Evolutionary conservation across 768 basidiomycete species (phyloP), one percentile per base, ranked within the genome.

Genomic region (Pleurotus salmoneostramineus): DNA sequence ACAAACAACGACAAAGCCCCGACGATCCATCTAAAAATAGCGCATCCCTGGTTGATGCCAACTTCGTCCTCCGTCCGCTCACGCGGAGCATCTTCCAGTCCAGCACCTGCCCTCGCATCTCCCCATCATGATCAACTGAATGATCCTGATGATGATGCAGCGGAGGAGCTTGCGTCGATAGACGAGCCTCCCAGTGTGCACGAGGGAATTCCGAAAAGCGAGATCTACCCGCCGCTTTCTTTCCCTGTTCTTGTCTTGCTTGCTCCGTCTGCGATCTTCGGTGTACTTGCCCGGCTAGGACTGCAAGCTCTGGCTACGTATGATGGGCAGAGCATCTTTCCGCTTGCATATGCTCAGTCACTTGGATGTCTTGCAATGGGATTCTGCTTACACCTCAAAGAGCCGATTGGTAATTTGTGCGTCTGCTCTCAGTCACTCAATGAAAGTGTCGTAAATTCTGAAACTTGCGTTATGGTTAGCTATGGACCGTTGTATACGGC

Each of bases 311-410:
- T 98, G 46, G 80, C 80, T 15, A 83, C 79, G 0, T 98, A 93
- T 63, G 78, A 87, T 37, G 92, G 90, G 1, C 70, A 79, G 45
- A 80, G 84, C 62, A 84, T 98, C 4, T 98, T 95, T 66, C 77
- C 90, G 2, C 74, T 98, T 21, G 84, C 88, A 3, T 98, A 95
- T 75, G 80, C 84, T 0, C 96, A 99, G 69, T 89, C 85, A 0
- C 73, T 87, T 0, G 97, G 97, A 14, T 98, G 95, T 72, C 75
- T 94, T 55, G 74, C 96, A 32, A 98, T 99, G 95, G 97, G 97
- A 2, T 72, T 92, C 54, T 81, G 79, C 6, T 65, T 93, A 15
- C 83, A 79, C 14, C 67, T 89, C 65, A 94, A 89, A 69, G 83
- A 84, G 50, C 82, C 87, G 6, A 76, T 99, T 10, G 83, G 84